Base-by-base conservation (phyloP, 2,329 filamentous ascomycete genomes). In the Talaromyces sp. region DNA sequence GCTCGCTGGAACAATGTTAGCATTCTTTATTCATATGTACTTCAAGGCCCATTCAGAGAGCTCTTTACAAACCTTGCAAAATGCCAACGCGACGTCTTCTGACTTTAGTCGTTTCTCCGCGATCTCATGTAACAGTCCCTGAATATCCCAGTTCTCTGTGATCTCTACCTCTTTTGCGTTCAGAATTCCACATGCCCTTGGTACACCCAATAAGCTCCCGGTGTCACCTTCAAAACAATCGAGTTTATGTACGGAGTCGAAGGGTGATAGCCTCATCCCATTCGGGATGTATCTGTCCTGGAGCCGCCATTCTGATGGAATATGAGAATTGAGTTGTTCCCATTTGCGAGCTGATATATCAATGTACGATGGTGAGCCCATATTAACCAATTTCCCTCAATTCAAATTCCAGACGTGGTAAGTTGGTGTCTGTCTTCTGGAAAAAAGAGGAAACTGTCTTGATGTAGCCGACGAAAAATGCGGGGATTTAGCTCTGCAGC, bases 181-280 rank as follows among this genome's bases (percentile, higher is more conserved):
- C 27, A 87, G 72, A 6, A 87, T 68, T 0, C 83, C 82, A 65
- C 82, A 83, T 56, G 74, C 74, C n/a, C 78, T 74, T 2, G 84
- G 84, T 10, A 85, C 72, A 30, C 80, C 72, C 57, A 82, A 75
- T 25, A 84, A 76, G 57, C 77, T 72, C 32, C 73, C 44, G 6
- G 19, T 39, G 5, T 56, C 66, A 33, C 68, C 62, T 39, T 70
- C 68, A 53, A 76, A 76, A n/a, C 62, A 59, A 39, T 70, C 66
- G 0, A 69, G 66, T 17, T 73, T 69, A 44, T 70, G 70, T 55
- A 75, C 68, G 7, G 74, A 77, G 19, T 77, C 72, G 30, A 71
- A 69, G 1, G 68, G 63, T 8, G 74, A 73, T 30, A 74, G 67
- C 4, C 28, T 47, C 70, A 74, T 75, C 9, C 71, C 73, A 15